phyloP scores from a whole-genome alignment of 2,329 filamentous ascomycete species.

The Plectosphaerella cucumerina region DNA sequence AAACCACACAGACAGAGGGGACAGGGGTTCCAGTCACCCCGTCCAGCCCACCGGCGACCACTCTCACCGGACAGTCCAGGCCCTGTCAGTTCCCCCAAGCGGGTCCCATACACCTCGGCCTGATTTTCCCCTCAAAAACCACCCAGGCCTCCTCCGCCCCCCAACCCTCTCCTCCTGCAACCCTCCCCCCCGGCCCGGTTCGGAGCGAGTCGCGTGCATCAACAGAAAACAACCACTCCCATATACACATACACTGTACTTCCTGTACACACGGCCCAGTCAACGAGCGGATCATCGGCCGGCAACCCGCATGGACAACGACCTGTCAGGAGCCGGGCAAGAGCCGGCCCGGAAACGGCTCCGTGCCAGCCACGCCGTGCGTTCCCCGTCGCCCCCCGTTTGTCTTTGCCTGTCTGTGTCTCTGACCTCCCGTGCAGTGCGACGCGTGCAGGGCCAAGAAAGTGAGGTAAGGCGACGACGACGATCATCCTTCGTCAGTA shows the following conservation, averaged over 20 bases:
- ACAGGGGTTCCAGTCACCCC: too few species aligned
- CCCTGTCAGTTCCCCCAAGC: too few species aligned
- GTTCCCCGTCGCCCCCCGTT: constrained; percentile 8
- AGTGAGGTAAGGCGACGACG: constrained; percentile 30
- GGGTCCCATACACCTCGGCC: neutral
- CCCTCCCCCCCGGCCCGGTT: constrained; percentile 22
- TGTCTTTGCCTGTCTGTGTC: neutral
- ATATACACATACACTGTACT: neutral
- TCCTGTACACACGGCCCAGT: neutral
- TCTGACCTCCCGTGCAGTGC: constrained; percentile 27
- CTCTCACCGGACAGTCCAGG: too few species aligned
- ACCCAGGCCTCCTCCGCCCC: neutral
- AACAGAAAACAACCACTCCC: constrained; percentile 4
- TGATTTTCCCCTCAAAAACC: neutral
- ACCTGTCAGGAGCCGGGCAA: constrained; percentile 5
- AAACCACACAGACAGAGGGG: neutral
- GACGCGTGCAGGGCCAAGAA: constrained; percentile 43
- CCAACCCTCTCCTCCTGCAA: neutral
- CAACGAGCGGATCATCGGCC: neutral
- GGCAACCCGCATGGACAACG: constrained; percentile 18
- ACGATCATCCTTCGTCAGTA: neutral
- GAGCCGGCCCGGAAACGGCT: constrained; percentile 34
- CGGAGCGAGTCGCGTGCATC: constrained; percentile 19
- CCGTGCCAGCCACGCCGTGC: constrained; percentile 37
- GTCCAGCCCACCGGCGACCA: too few species aligned